phyloP scores from a whole-genome alignment of 352 stramenopile genomes.

The Globisporangium takayamanum region DNA sequence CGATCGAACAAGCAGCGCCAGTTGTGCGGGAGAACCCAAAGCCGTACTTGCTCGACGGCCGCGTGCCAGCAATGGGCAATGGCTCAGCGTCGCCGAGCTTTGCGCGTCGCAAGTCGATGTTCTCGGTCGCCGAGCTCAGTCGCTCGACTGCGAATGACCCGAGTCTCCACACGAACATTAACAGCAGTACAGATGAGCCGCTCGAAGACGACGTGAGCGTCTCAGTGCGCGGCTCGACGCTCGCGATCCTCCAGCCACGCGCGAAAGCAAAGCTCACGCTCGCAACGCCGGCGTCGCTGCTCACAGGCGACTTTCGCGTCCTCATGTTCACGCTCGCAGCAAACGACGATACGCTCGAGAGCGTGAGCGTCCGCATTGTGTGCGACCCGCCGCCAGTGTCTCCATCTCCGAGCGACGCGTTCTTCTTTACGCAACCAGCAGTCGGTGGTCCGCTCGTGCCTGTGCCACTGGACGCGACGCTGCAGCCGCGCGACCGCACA shows the following conservation, averaged over 20 bases:
- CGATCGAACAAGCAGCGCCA: constrained; percentile 32
- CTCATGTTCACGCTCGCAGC: constrained; percentile 52
- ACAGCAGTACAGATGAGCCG: constrained; percentile 5
- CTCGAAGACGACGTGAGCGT: constrained; percentile 37
- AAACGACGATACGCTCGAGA: constrained; percentile 63
- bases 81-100: constrained; percentile 80
- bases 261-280: constrained; percentile 54
- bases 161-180: constrained; percentile 3
- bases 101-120: constrained; percentile 71
- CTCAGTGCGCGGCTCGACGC: constrained; percentile 34
- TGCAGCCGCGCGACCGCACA: constrained; percentile 46
- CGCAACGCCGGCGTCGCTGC: constrained; percentile 41
- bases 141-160: constrained; percentile 23
- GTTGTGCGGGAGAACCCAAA: constrained; percentile 28
- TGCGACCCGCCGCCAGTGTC: constrained; percentile 53
- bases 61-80: constrained; percentile 79
- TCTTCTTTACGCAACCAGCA: constrained; percentile 52
- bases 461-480: constrained; percentile 32
- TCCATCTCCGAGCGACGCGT: constrained; percentile 26
- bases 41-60: constrained; percentile 47
- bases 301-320: constrained; percentile 62
- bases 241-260: constrained; percentile 65
- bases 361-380: constrained; percentile 39
- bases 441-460: constrained; percentile 27
- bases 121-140: constrained; percentile 38